Percentiles rank a stretch among this genome's conserved stretches.
phyloP scores from a whole-genome alignment of 768 basidiomycete genomes.

The Symmetrospora coprosmae region DNA sequence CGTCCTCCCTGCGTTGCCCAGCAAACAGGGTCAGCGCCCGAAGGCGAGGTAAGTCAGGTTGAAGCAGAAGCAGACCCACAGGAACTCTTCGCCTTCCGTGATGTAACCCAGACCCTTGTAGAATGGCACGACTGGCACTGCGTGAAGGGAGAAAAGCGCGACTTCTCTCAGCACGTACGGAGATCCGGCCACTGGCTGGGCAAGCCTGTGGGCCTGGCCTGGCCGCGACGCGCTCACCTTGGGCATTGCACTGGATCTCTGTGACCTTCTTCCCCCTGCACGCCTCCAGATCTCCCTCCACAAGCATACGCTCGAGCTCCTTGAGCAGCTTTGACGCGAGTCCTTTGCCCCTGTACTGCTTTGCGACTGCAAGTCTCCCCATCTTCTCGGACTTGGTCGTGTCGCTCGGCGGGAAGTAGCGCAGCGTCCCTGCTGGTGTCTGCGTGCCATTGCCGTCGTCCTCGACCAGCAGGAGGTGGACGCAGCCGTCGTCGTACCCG shows the following conservation, averaged over 20 bases:
- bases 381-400: no score
- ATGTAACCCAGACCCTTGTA: conserved; percentile 4
- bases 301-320: conserved; percentile 10
- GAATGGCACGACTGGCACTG: conserved; percentile 18
- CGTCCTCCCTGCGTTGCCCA: conserved; percentile 1
- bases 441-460: not conserved
- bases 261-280: not conserved
- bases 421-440: conserved; percentile 12
- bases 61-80: not conserved
- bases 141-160: no score
- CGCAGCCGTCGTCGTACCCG: conserved; percentile 1
- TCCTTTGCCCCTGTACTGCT: conserved; percentile 6
- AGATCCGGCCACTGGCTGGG: no score
- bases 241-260: not conserved
- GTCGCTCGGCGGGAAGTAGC: conserved; percentile 13
- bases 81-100: conserved; percentile 2
- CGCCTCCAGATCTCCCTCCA: not conserved
- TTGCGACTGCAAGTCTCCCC: conserved; percentile 1
- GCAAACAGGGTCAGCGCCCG: not conserved
- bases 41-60: not conserved
- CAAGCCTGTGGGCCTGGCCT: no score
- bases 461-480: conserved; percentile 6
- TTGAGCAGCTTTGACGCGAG: not conserved
- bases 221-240: conserved; percentile 3
- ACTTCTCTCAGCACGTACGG: no score